Base-by-base conservation (phyloP, 257 asterid species). In the Datura wrightii region DNA sequence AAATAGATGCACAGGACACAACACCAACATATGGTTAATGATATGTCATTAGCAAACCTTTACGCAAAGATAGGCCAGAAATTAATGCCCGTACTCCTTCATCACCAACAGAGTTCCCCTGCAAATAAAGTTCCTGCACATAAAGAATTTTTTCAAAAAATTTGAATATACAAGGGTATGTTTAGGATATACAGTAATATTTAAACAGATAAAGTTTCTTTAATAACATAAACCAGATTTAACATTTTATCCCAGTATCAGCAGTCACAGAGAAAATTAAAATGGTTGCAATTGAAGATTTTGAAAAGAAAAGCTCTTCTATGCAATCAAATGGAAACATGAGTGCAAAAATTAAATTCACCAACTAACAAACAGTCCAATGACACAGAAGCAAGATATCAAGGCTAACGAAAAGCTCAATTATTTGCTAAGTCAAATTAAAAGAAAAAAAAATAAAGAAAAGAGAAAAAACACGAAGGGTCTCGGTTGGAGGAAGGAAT, bases 51-150 rank as follows among this genome's bases (percentile, higher is more conserved):
- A 56, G 19, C 58, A 89, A 84, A 94, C 99, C 98, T 94, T 88
- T 94, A 60, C 88, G 93, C 84, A 91, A 88, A 86, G 94, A 90
- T 90, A 96, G 86, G 70, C 99, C 98, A 83, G 93, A 80, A 88
- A 94, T 91, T 86, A 96, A 89, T 79, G 98, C 96, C 79, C 91
- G 89, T 52, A 90, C 94, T 46, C 99, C 99, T 92, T 93, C 99
- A 93, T 96, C 97, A 2, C 99, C 99, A 74, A 96, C 88, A 78
- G 96, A 86, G 92, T 96, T 96, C 70, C 98, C 99, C 88, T 95
- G 95, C 90, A 96, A 86, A 91, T 88, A 89, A 79, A 96, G 97
- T 90, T 94, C 98, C 99, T 96, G 83, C 69, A 83, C 86, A 91
- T 63, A 85, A 53, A 52, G 63, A 53, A 78, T 14, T 48, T 34